Conservation (phyloP, 2,329 filamentous ascomycete genomes). For the Endothia cerciana region DNA sequence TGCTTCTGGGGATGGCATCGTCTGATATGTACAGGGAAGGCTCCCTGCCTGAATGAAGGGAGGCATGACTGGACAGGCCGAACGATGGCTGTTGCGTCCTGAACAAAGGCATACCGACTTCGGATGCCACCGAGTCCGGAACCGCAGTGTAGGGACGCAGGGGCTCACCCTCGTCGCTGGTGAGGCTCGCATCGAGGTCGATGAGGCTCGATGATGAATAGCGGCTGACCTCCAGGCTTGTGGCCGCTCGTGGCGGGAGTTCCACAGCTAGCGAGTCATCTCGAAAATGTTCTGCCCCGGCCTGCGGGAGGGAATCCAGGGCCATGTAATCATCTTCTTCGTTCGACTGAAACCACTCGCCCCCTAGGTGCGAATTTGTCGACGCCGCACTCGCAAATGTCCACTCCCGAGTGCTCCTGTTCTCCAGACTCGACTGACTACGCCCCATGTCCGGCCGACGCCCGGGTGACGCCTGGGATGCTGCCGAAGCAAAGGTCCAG, state of each 20-base stretch:
- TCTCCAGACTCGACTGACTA: conserved; percentile 44
- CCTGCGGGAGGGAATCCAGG: conserved; percentile 25
- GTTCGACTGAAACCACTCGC: conserved; percentile 38
- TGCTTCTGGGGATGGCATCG: conserved; percentile 23
- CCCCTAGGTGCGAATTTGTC: conserved; percentile 47
- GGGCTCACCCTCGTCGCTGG: conserved; percentile 47
- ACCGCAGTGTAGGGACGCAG: conserved; percentile 62
- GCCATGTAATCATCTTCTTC: conserved; percentile 37
- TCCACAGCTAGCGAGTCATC: conserved; percentile 43
- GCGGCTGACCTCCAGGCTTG: conserved; percentile 37
- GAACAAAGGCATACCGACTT: conserved; percentile 24
- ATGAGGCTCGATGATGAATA: conserved; percentile 42
- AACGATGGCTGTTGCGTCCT: conserved; percentile 59
- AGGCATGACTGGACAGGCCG: conserved; percentile 65
- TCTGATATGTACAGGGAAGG: conserved; percentile 28
- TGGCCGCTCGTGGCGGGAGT: conserved; percentile 35
- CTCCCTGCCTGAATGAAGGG: conserved; percentile 53
- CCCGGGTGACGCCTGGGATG: background rate
- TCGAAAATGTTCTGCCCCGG: conserved; percentile 19
- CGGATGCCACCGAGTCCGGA: conserved; percentile 49
- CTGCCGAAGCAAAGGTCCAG: conserved; percentile 28
- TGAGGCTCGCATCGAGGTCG: conserved; percentile 41
- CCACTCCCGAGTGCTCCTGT: conserved; percentile 62
- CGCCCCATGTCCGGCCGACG: conserved; percentile 20
- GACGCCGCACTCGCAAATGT: conserved; percentile 57